These are phyloP conservation scores for Prunus campanulata DNA, from an alignment of 306 rosid genomes.

Conservation along the genomic window DNA sequence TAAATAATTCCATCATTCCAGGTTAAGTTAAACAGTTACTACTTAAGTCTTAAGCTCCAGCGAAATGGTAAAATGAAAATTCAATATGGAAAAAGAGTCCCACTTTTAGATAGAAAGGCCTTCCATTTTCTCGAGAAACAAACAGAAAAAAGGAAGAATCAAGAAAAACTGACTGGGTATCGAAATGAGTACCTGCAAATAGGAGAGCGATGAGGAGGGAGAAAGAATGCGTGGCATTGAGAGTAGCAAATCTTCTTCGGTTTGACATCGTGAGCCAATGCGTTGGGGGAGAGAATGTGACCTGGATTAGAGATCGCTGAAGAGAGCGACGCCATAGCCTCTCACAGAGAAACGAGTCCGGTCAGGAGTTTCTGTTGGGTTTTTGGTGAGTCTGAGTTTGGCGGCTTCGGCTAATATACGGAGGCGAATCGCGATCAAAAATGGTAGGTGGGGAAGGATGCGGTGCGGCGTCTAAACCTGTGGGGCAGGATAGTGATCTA, in stretches of 20 bases:
- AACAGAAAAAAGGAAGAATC: not conserved
- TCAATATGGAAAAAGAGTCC: not conserved
- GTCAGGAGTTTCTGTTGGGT: too few relatives aligned
- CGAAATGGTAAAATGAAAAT: not conserved
- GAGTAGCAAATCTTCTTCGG: slow-evolving; percentile 7
- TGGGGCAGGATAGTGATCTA: too few relatives aligned
- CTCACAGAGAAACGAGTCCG: too few relatives aligned
- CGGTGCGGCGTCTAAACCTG: too few relatives aligned
- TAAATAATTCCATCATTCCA: not conserved
- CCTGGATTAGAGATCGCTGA: not conserved
- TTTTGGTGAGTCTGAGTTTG: too few relatives aligned
- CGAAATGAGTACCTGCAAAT: slow-evolving; percentile 13
- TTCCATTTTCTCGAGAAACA: not conserved
- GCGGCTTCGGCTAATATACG: too few relatives aligned
- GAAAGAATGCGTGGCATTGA: slow-evolving; percentile 16
- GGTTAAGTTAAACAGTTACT: not conserved
- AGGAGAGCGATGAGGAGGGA: slow-evolving; percentile 15
- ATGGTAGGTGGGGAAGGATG: too few relatives aligned
- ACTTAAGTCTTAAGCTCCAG: not conserved
- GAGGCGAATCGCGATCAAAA: too few relatives aligned
- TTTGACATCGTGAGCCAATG: slow-evolving; percentile 4
- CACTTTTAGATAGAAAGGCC: not conserved
- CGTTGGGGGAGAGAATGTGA: not conserved
- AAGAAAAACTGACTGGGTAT: not conserved
- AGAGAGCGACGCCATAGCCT: too few relatives aligned